phyloP scores from a whole-genome alignment of 768 basidiomycete genomes.

The Lactifluus piperatus region DNA sequence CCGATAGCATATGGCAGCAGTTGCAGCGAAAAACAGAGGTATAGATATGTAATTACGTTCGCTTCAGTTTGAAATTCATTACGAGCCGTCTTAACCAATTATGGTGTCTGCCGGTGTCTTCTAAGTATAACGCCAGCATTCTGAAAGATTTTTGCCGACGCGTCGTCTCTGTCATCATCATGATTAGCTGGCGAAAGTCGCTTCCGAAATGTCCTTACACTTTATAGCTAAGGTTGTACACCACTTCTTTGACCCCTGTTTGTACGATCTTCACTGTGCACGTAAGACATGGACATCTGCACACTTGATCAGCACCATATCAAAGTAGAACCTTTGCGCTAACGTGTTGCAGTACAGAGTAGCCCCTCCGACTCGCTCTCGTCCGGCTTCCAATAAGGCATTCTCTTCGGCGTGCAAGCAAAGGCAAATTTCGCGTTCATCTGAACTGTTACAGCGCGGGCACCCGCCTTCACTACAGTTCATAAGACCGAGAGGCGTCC shows the following conservation, averaged over 20 bases:
- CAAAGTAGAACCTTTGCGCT: constrained; percentile 25
- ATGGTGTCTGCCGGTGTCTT: constrained; percentile 46
- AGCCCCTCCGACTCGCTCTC: constrained; percentile 78
- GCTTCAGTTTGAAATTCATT: not conserved
- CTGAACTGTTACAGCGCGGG: constrained; percentile 57
- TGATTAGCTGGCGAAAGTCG: not conserved
- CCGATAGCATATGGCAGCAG: constrained; percentile 20
- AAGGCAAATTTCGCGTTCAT: constrained; percentile 64
- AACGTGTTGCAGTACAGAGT: constrained; percentile 99
- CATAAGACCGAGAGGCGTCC: constrained; percentile 79
- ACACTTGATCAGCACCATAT: constrained; percentile 2
- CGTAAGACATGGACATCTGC: constrained; percentile 92
- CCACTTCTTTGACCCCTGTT: constrained; percentile 82
- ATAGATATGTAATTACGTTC: not conserved
- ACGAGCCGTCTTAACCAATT: not conserved
- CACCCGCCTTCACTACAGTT: constrained; percentile 96
- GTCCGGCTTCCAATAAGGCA: constrained; percentile 86
- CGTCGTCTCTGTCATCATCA: constrained; percentile 58
- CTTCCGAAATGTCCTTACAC: constrained; percentile 47
- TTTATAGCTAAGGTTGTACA: constrained; percentile 93
- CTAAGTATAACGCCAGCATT: constrained; percentile 79
- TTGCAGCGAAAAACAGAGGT: not conserved
- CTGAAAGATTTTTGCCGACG: constrained; percentile 66
- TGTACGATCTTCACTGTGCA: constrained; percentile 98
- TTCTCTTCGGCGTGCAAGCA: constrained; percentile 99